phyloP scores from a whole-genome alignment of 2,329 filamentous ascomycete genomes.

The Fusarium poae region DNA sequence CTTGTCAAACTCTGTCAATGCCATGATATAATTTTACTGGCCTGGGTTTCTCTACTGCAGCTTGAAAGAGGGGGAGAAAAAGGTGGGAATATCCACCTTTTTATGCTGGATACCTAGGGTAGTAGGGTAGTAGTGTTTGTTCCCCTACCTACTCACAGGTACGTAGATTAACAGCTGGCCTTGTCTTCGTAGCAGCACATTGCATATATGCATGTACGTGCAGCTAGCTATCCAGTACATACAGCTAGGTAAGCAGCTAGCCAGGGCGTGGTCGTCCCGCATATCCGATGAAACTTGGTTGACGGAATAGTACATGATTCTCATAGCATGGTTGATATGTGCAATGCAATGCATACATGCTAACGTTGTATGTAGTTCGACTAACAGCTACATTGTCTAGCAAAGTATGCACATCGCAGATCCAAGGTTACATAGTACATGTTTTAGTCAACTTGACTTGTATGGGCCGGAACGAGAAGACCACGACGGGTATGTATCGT shows the following conservation, averaged over 20 bases:
- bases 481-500: not conserved
- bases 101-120: not conserved
- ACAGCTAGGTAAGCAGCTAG: not conserved
- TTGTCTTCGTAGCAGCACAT: conserved; percentile 5
- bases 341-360: conserved; percentile 5
- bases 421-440: conserved; percentile 31
- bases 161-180: conserved; percentile 7
- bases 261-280: conserved; percentile 15
- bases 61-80: not conserved
- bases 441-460: conserved; percentile 23
- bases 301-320: conserved; percentile 1
- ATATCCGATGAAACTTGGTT: conserved; percentile 7
- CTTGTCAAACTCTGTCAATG: conserved; percentile 13
- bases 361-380: not conserved
- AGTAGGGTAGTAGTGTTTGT: not conserved
- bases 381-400: not conserved
- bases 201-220: conserved; percentile 4
- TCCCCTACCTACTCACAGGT: not conserved
- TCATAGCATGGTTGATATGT: conserved; percentile 33
- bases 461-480: not conserved
- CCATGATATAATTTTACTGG: conserved; percentile 27
- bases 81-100: conserved; percentile 14
- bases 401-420: conserved; percentile 17
- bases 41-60: conserved; percentile 10
- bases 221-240: conserved; percentile 20